Evolutionary conservation across 2,329 filamentous ascomycete species (phyloP).

Genomic region (Fusarium keratoplasticum): DNA sequence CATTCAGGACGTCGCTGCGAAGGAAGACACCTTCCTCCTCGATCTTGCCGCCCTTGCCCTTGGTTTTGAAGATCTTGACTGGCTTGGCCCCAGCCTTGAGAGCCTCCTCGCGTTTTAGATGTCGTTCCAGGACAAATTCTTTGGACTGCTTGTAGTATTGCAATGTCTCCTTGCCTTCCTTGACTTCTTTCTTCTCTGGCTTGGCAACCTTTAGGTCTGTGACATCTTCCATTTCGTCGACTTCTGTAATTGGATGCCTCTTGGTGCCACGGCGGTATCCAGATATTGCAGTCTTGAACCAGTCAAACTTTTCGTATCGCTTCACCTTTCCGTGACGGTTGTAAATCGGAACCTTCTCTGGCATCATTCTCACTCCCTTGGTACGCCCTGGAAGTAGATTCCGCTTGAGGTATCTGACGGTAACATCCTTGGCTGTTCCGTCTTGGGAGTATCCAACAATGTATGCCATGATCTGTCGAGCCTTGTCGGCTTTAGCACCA

Average conservation of each 20-base stretch:
- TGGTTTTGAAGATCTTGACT: slow-evolving; percentile 79
- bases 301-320: slow-evolving; percentile 83
- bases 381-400: slow-evolving; percentile 88
- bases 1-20: slow-evolving; percentile 82
- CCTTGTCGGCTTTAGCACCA: slow-evolving; percentile 83
- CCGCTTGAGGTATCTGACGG: slow-evolving; percentile 86
- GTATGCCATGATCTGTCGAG: slow-evolving; percentile 91
- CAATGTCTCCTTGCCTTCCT: slow-evolving; percentile 82
- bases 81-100: slow-evolving; percentile 75
- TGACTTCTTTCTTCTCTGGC: slow-evolving; percentile 77
- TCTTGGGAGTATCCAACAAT: slow-evolving; percentile 85
- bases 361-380: slow-evolving; percentile 82
- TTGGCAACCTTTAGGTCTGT: slow-evolving; percentile 80
- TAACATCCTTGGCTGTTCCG: slow-evolving; percentile 94
- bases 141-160: slow-evolving; percentile 89
- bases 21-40: slow-evolving; percentile 85
- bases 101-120: slow-evolving; percentile 92
- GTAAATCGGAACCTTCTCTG: slow-evolving; percentile 85
- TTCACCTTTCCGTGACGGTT: slow-evolving; percentile 82
- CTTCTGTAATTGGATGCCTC: slow-evolving; percentile 69
- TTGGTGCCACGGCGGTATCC: slow-evolving; percentile 70
- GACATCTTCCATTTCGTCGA: slow-evolving; percentile 83
- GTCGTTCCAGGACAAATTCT: slow-evolving; percentile 86
- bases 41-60: slow-evolving; percentile 77
- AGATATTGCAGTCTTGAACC: slow-evolving; percentile 86